Base-by-base conservation (phyloP, 2,329 filamentous ascomycete species). In the Penicillium janthinellum region DNA sequence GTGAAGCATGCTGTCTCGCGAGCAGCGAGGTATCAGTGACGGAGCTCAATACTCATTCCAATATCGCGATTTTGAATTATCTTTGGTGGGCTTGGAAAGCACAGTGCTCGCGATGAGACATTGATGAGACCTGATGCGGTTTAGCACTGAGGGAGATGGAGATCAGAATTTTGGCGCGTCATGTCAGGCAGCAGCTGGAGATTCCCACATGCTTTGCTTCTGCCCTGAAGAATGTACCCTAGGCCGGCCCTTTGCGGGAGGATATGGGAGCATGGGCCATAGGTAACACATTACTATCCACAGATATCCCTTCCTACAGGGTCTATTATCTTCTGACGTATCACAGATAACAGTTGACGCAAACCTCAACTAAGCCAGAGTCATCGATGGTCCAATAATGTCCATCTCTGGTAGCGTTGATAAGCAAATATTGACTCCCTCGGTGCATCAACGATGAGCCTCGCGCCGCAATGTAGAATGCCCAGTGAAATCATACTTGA, bases 1-100 rank as follows among this genome's bases (percentile, higher is more conserved):
- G 55, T 72, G 70, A 54, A 75, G 67, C 73, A 76, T 76, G 48
- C 49, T 70, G 61, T 54, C 34, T 47, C 48, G 35, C 20, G 20
- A 51, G 17, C 12, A 12, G 31, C 12, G 35, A 51, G 31, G 45
- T 12, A 5, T 48, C 28, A 34, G 12, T 34, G n/a, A 31, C 25
- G n/a, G 8, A 34, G 17, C 25, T 11, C 20, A 34, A 25, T 15
- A 31, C 39, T 20, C 42, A 31, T 56, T 28, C 38, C 52, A 54
- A 37, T 35, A 28, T 20, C 11, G 20, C 11, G 10, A 17, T 5
- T 20, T 14, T 7, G 15, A 28, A 49, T 48, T 14, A 34, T 15
- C 25, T 25, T 25, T 25, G 3, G 25, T 38, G 4, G 14, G 8
- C 20, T 44, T 8, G 6, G 4, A n/a, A 12, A 12, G 42, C 4